Evolutionary conservation across 2,329 filamentous ascomycete species (phyloP).

Genomic region (Colletotrichum liaoningense): DNA sequence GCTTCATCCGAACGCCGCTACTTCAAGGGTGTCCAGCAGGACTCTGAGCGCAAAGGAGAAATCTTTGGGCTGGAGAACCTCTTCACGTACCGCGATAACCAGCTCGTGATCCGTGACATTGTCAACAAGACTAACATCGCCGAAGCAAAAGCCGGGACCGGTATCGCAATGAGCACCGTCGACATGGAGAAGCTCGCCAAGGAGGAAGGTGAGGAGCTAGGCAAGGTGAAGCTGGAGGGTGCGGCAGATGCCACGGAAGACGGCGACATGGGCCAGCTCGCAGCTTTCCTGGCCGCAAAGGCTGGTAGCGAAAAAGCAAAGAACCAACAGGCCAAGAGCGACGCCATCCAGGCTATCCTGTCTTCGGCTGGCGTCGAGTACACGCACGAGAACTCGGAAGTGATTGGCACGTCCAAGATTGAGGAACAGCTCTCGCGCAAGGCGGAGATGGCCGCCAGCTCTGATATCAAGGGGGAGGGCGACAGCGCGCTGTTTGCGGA

Average conservation of each 20-base stretch:
- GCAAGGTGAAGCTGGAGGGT: conserved; percentile 56
- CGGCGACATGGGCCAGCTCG: conserved; percentile 73
- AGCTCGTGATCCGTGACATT: conserved; percentile 89
- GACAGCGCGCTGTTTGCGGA: conserved; percentile 69
- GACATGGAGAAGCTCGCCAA: conserved; percentile 73
- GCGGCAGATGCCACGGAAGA: conserved; percentile 58
- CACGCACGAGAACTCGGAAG: conserved; percentile 95
- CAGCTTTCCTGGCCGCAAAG: conserved; percentile 54
- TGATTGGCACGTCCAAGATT: conserved; percentile 91
- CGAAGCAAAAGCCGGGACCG: conserved; percentile 87
- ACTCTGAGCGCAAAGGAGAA: conserved; percentile 85
- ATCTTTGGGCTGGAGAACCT: conserved; percentile 93
- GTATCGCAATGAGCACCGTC: conserved; percentile 82
- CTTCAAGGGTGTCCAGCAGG: conserved; percentile 93
- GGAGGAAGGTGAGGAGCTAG: conserved; percentile 59
- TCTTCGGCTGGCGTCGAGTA: conserved; percentile 91
- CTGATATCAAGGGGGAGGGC: conserved; percentile 56
- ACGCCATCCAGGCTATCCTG: conserved; percentile 90
- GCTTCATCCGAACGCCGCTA: conserved; percentile 93
- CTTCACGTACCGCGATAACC: conserved; percentile 83
- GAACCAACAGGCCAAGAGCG: conserved; percentile 65
- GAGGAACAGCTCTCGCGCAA: conserved; percentile 85
- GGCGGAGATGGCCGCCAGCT: conserved; percentile 72
- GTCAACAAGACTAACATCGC: conserved; percentile 99
- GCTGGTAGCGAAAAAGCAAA: conserved; percentile 56